A percentile compares a stretch with the other conserved stretches of the same genome.
phyloP scores from a whole-genome alignment of 2,329 filamentous ascomycete species.

The Arachnomyces sp. region DNA sequence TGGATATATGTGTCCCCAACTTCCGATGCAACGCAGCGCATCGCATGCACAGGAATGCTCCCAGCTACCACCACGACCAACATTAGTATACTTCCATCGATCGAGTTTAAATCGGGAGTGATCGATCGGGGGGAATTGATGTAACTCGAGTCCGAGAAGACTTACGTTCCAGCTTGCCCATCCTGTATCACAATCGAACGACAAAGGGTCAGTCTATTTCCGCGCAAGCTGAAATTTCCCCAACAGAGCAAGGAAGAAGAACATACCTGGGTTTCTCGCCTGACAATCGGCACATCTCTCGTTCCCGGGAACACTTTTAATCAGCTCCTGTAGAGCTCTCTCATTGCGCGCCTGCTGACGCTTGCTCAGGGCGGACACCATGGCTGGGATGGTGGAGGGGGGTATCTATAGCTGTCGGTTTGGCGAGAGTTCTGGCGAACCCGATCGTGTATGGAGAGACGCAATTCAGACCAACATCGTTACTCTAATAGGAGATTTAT shows the following conservation, averaged over 20 bases:
- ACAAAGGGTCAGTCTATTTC: neutral
- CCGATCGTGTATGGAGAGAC: too few species aligned
- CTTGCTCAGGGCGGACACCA: constrained; percentile 76
- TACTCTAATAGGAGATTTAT: too few species aligned
- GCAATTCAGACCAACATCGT: too few species aligned
- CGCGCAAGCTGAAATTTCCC: too few species aligned
- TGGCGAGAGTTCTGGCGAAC: too few species aligned
- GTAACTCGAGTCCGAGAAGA: constrained; percentile 16
- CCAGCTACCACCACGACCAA: constrained; percentile 52
- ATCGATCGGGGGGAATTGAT: constrained; percentile 6
- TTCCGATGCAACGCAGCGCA: constrained; percentile 94
- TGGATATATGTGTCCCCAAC: constrained; percentile 93
- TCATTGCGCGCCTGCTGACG: constrained; percentile 97
- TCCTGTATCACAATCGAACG: constrained; percentile 42
- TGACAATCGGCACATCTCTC: constrained; percentile 89
- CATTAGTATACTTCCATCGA: constrained; percentile 12
- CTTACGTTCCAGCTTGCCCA: constrained; percentile 96
- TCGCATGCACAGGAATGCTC: constrained; percentile 94
- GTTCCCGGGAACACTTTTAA: constrained; percentile 78
- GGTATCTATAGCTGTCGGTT: too few species aligned
- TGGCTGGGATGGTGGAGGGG: constrained; percentile 33
- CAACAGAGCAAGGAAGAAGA: constrained; percentile 2
- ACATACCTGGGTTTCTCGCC: constrained; percentile 79
- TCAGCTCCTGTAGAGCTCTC: constrained; percentile 78
- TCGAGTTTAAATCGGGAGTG: constrained; percentile 1